A percentile compares a stretch with the other conserved stretches of the same genome.
These are phyloP conservation scores for Candida schatavii DNA, from an alignment of 805 yeast species.

Conservation along the genomic window DNA sequence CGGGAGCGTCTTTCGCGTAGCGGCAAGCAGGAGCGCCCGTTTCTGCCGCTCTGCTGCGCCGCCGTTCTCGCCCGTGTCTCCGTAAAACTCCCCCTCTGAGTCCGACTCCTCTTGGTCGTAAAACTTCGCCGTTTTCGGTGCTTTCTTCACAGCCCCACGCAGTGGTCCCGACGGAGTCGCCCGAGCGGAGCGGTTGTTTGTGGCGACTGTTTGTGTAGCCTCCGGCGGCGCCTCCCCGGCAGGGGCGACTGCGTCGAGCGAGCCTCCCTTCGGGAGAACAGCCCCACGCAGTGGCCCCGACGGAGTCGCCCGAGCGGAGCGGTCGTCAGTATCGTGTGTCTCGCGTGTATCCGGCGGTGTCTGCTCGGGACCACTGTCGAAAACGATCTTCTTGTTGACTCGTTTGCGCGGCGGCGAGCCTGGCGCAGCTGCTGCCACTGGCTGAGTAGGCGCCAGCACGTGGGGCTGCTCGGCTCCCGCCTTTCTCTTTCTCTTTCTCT, in stretches of 20 bases:
- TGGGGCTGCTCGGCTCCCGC: background rate
- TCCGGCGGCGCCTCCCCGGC: too few species aligned
- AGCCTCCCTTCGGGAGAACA: too few species aligned
- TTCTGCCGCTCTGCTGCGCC: constrained; percentile 12
- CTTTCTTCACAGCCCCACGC: constrained; percentile 4
- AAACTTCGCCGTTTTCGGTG: constrained; percentile 9
- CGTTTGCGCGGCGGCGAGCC: background rate
- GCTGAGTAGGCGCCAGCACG: background rate
- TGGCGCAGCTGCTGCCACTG: background rate
- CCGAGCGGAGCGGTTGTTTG: too few species aligned
- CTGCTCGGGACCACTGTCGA: too few species aligned
- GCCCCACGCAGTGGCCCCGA: too few species aligned
- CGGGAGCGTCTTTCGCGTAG: constrained; percentile 62
- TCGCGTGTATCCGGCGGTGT: too few species aligned
- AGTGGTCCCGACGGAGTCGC: too few species aligned
- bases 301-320: too few species aligned
- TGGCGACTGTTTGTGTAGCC: too few species aligned
- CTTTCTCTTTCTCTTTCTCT: background rate
- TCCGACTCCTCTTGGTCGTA: constrained; percentile 28
- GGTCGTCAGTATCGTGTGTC: too few species aligned
- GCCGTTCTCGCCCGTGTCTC: background rate
- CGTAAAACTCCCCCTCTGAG: background rate
- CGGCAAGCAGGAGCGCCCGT: constrained; percentile 45
- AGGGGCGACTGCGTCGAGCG: too few species aligned
- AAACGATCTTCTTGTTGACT: background rate